Evolutionary conservation across 1,139 yeast genomes (phyloP), one percentile per base, ranked within the genome.

Genomic region (Scheffersomyces stambukii): DNA sequence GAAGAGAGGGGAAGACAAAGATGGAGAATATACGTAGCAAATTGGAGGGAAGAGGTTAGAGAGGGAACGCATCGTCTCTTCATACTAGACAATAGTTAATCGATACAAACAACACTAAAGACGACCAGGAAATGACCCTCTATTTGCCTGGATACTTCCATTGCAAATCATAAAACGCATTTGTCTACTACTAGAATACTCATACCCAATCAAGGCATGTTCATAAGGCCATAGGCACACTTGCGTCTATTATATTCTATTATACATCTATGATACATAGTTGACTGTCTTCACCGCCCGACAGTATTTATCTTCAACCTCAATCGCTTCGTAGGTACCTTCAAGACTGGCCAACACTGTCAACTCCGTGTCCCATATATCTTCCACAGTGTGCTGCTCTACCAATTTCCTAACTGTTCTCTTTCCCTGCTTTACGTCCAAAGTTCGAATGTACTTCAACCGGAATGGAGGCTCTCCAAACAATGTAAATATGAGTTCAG

Each of bases 311-410:
- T 91, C 99, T 33, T 76, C 75, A 8, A 91, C 76, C 46, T 83
- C 88, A 23, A 85, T 73, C 6, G 96, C 96, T 53, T 89, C 96
- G 50, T 93, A 91, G 4, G 88, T 82, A 25, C 99, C 99, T 51
- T 89, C 96, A 42, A 85, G 64, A 42, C 86, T 83, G 1, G 95
- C 91, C 47, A 70, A 63, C 4, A 84, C 80, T 28, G 77, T 69
- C 50, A 85, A 77, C 43, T 80, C 85, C 46, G 76, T 58, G 3
- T 74, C 80, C 58, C 75, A 64, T 19, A 89, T 84, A 41, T 81
- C 80, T 6, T 75, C 65, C 18, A 89, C 77, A 3, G 83, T 77
- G 39, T 82, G 81, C 1, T 85, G 80, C 47, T 89, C 97, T 16
- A 84, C 78, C 12, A 82, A 75, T 51, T 42, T 57, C 12, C 33